These are phyloP conservation scores for Phytophthora idaei DNA, from an alignment of 352 stramenopile species.

Conservation along the genomic window DNA sequence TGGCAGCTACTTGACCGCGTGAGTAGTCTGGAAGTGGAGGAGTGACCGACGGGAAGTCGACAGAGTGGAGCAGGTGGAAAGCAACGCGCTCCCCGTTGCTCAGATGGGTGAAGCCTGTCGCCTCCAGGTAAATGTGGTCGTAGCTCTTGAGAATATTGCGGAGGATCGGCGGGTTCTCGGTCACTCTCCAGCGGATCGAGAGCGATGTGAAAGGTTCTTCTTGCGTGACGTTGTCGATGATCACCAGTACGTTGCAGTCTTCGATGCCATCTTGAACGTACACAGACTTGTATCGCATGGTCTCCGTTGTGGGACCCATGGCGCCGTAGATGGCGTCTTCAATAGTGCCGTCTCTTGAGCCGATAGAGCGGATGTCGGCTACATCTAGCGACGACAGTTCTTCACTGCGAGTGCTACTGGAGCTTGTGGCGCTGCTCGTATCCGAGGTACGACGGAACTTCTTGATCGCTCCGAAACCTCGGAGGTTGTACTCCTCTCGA, in stretches of 20 bases:
- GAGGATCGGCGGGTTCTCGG: conserved; percentile 34
- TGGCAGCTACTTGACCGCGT: conserved; percentile 28
- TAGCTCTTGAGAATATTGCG: conserved; percentile 36
- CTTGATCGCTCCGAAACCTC: conserved; percentile 27
- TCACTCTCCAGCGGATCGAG: conserved; percentile 31
- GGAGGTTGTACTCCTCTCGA: conserved; percentile 28
- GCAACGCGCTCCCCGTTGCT: conserved; percentile 30
- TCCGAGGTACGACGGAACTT: conserved; percentile 26
- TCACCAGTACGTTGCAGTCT: conserved; percentile 35
- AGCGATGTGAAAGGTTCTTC: conserved; percentile 26
- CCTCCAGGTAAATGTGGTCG: conserved; percentile 44
- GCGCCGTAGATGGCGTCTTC: conserved; percentile 40
- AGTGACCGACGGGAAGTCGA: conserved; percentile 26
- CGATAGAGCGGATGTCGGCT: conserved; percentile 31
- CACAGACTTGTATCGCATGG: conserved; percentile 37
- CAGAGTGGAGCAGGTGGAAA: conserved; percentile 39
- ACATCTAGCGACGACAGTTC: conserved; percentile 27
- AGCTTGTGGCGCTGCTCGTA: conserved; percentile 18
- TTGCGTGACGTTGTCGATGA: conserved; percentile 32
- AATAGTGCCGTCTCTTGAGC: conserved; percentile 35
- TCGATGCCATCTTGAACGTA: conserved; percentile 37
- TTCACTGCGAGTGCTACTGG: conserved; percentile 20
- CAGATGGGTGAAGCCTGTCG: conserved; percentile 28
- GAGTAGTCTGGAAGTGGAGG: conserved; percentile 29
- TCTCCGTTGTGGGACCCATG: conserved; percentile 35